These are phyloP conservation scores for Daedaleopsis nitida DNA, from an alignment of 768 basidiomycete genomes.

Conservation along the genomic window DNA sequence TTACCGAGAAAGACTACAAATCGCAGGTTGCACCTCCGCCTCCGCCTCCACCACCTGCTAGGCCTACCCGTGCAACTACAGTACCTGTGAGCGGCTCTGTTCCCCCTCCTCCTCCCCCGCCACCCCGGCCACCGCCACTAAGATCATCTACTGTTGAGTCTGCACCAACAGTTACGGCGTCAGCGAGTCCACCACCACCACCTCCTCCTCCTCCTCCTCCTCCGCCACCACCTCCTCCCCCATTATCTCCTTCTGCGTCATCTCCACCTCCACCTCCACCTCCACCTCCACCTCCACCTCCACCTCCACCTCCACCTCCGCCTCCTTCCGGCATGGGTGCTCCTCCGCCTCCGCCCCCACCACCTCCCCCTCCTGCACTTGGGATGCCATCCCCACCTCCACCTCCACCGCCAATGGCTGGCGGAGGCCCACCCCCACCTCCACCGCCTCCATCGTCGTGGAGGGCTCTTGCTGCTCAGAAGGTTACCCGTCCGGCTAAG, in stretches of 20 bases:
- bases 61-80: slow-evolving; percentile 32
- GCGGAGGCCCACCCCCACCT: slow-evolving; percentile 33
- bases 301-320: slow-evolving; percentile 41
- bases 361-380: slow-evolving; percentile 21
- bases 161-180: neutral
- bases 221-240: slow-evolving; percentile 31
- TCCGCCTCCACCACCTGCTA: slow-evolving; percentile 56
- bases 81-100: slow-evolving; percentile 3
- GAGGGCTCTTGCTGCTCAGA: slow-evolving; percentile 9
- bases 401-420: slow-evolving; percentile 30
- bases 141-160: neutral
- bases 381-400: slow-evolving; percentile 35
- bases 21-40: slow-evolving; percentile 65
- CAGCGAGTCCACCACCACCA: neutral
- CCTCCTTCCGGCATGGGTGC: slow-evolving; percentile 30
- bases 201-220: slow-evolving; percentile 27
- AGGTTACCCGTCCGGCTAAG: slow-evolving; percentile 48
- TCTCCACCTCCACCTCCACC: slow-evolving; percentile 28
- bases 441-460: slow-evolving; percentile 43
- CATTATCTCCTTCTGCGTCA: slow-evolving; percentile 37
- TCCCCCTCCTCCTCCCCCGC: slow-evolving; percentile 6
- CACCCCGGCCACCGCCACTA: neutral
- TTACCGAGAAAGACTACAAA: slow-evolving; percentile 75
- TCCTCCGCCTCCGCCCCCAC: slow-evolving; percentile 23
- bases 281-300: slow-evolving; percentile 32